These are phyloP conservation scores for Adenanthera pavonina DNA, from an alignment of 306 rosid species.

Conservation along the genomic window DNA sequence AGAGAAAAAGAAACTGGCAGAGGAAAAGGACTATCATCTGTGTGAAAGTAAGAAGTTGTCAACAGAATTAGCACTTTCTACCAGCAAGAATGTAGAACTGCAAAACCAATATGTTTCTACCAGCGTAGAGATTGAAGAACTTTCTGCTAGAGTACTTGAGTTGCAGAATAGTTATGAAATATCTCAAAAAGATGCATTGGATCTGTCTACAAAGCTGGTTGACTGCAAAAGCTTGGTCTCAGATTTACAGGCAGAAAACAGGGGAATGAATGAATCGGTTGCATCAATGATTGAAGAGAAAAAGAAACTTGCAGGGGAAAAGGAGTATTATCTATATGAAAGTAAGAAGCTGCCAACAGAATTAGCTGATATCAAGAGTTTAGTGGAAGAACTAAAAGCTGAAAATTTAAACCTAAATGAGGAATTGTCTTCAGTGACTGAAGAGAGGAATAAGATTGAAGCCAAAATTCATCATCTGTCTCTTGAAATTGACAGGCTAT, in stretches of 20 bases:
- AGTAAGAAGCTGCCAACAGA: conserved; percentile 61
- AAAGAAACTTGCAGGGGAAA: conserved; percentile 48
- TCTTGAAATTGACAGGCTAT: conserved; percentile 61
- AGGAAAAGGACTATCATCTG: conserved; percentile 48
- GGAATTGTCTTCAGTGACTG: conserved; percentile 58
- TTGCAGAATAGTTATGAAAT: conserved; percentile 58
- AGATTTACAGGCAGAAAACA: conserved; percentile 55
- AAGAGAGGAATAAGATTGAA: conserved; percentile 59
- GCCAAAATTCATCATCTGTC: conserved; percentile 58
- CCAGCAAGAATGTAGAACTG: conserved; percentile 59
- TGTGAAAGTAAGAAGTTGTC: conserved; percentile 57
- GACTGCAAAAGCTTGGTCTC: conserved; percentile 55
- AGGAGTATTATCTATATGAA: conserved; percentile 44
- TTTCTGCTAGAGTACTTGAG: conserved; percentile 45
- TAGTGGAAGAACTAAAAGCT: conserved; percentile 53
- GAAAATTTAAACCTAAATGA: conserved; percentile 64
- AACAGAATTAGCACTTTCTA: conserved; percentile 23
- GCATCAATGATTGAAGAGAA: conserved; percentile 46
- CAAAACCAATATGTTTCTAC: conserved; percentile 50
- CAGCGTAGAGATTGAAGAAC: conserved; percentile 48
- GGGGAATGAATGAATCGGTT: conserved; percentile 47
- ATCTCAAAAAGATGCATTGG: conserved; percentile 58
- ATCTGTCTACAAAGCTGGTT: conserved; percentile 65
- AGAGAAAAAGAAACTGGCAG: conserved; percentile 46
- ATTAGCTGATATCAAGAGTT: conserved; percentile 49